These are phyloP conservation scores for Aleurites moluccanus DNA, from an alignment of 441 rosid species.

Conservation along the genomic window DNA sequence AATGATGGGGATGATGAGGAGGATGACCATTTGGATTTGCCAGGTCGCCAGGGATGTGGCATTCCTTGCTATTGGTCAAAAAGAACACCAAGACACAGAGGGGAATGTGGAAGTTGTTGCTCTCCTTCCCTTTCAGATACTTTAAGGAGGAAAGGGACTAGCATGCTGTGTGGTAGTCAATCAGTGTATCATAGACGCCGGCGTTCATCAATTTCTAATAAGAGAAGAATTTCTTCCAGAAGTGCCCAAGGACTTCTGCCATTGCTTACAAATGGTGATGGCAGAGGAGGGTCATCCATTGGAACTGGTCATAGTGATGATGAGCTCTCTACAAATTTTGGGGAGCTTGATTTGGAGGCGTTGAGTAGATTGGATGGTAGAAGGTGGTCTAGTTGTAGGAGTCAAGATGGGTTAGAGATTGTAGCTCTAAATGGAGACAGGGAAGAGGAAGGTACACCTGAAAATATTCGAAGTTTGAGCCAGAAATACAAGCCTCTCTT, in stretches of 20 bases:
- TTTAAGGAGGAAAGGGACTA: slow-evolving; percentile 86
- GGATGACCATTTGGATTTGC: slow-evolving; percentile 78
- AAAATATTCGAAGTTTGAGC: slow-evolving; percentile 70
- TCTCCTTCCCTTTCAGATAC: slow-evolving; percentile 96
- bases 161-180: slow-evolving; percentile 77
- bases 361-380: slow-evolving; percentile 95
- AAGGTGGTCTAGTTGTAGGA: slow-evolving; percentile 95
- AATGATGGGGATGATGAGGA: slow-evolving; percentile 73
- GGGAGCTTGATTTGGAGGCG: slow-evolving; percentile 96
- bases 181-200: slow-evolving; percentile 56
- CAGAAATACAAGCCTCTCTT: slow-evolving; percentile 89
- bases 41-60: slow-evolving; percentile 90
- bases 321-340: slow-evolving; percentile 85
- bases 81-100: slow-evolving; percentile 75
- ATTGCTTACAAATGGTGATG: slow-evolving; percentile 62
- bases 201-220: slow-evolving; percentile 48
- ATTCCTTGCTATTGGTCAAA: slow-evolving; percentile 95
- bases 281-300: slow-evolving; percentile 75
- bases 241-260: slow-evolving; percentile 85
- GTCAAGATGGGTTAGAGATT: slow-evolving; percentile 77
- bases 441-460: slow-evolving; percentile 70
- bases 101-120: slow-evolving; percentile 70
- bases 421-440: slow-evolving; percentile 58
- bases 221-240: slow-evolving; percentile 53
- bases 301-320: slow-evolving; percentile 84